These are phyloP conservation scores for Gamarada debralockiae DNA, from an alignment of 495 filamentous ascomycete genomes.

Conservation along the genomic window DNA sequence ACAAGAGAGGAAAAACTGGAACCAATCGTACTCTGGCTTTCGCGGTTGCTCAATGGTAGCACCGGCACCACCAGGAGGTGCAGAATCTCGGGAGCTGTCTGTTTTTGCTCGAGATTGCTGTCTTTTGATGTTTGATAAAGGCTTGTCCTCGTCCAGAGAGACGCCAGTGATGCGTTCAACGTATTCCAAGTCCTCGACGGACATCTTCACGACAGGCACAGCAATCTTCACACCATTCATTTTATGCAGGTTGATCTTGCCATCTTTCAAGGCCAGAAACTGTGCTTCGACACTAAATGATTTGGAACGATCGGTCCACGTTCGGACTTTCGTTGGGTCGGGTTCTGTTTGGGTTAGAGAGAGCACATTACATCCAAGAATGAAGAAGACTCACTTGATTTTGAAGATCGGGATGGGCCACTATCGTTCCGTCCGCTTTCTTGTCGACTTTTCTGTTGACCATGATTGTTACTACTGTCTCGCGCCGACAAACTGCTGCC, in stretches of 20 bases:
- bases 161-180: slow-evolving; percentile 83
- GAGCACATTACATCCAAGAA: not conserved
- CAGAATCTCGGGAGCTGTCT: slow-evolving; percentile 18
- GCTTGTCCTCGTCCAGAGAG: slow-evolving; percentile 95
- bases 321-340: slow-evolving; percentile 76
- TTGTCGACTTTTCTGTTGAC: slow-evolving; percentile 65
- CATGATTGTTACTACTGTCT: slow-evolving; percentile 50
- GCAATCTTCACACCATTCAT: slow-evolving; percentile 97
- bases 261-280: slow-evolving; percentile 88
- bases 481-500: slow-evolving; percentile 58
- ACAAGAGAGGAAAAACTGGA: slow-evolving; percentile 92
- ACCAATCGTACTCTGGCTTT: slow-evolving; percentile 90
- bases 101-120: slow-evolving; percentile 28
- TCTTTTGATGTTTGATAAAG: slow-evolving; percentile 74
- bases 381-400: slow-evolving; percentile 68
- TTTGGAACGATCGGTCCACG: slow-evolving; percentile 91
- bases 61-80: slow-evolving; percentile 25
- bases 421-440: slow-evolving; percentile 54
- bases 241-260: slow-evolving; percentile 98
- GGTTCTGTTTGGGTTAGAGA: slow-evolving; percentile 54
- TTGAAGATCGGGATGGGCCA: slow-evolving; percentile 34
- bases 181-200: slow-evolving; percentile 88
- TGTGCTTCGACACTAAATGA: slow-evolving; percentile 97
- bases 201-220: slow-evolving; percentile 93
- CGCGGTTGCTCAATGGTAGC: slow-evolving; percentile 50